phyloP scores from a whole-genome alignment of 441 rosid genomes.

The Pelargonium citronellum region DNA sequence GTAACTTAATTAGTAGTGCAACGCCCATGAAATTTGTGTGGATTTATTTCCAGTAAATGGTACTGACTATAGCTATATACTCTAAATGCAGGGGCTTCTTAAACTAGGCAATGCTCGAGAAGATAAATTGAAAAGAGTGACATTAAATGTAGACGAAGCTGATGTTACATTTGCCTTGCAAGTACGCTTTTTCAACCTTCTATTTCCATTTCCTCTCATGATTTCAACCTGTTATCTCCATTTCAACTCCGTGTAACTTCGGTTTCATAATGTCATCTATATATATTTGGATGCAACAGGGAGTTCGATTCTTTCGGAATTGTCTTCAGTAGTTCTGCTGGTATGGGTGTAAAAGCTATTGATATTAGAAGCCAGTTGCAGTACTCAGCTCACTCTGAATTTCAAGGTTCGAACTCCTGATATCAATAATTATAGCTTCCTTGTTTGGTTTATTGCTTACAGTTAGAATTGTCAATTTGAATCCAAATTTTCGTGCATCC shows the following conservation, averaged over 20 bases:
- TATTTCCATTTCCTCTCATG: not conserved
- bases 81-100: constrained; percentile 54
- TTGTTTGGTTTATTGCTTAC: no score
- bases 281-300: constrained; percentile 37
- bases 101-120: constrained; percentile 66
- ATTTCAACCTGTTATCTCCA: not conserved
- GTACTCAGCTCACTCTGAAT: not conserved
- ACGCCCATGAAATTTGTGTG: not conserved
- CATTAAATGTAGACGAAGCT: constrained; percentile 65
- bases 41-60: not conserved
- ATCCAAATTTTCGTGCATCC: not conserved
- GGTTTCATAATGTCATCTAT: not conserved
- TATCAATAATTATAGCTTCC: no score
- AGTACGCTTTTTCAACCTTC: constrained; percentile 30
- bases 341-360: not conserved
- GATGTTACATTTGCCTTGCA: constrained; percentile 79
- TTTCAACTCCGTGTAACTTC: not conserved
- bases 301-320: constrained; percentile 73
- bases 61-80: not conserved
- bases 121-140: constrained; percentile 56
- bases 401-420: not conserved
- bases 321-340: constrained; percentile 47
- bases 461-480: not conserved
- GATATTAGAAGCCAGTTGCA: not conserved
- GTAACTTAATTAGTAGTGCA: constrained; percentile 27